Conservation (phyloP, 2,329 filamentous ascomycete genomes). For the Pseudocercospora eumusae region DNA sequence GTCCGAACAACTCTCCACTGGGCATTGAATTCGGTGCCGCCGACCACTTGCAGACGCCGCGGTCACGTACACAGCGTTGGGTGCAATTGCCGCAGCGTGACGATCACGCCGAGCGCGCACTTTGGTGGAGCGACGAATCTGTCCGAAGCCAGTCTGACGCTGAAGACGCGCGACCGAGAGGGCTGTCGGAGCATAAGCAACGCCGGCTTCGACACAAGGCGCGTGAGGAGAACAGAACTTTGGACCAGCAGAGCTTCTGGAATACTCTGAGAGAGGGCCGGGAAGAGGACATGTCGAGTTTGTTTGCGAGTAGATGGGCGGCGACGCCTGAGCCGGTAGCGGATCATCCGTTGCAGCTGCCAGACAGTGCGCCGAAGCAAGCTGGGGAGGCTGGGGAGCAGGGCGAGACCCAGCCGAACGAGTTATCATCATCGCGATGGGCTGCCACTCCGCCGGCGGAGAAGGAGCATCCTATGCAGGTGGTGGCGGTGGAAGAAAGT, state of each 20-base stretch:
- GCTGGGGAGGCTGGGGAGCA: background rate
- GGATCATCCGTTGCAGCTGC: conserved; percentile 12
- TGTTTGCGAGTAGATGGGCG: conserved; percentile 38
- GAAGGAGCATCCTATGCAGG: conserved; percentile 13
- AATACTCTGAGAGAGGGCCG: conserved; percentile 45
- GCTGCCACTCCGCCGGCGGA: conserved; percentile 28
- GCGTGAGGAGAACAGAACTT: conserved; percentile 49
- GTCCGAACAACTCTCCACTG: conserved; percentile 20
- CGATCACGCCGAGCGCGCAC: conserved; percentile 47
- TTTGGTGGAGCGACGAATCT: conserved; percentile 81
- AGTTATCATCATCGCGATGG: conserved; percentile 31
- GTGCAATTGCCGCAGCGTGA: conserved; percentile 35
- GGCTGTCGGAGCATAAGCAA: conserved; percentile 10
- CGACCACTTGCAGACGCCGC: conserved; percentile 33
- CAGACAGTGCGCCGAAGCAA: conserved; percentile 10
- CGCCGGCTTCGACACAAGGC: conserved; percentile 42
- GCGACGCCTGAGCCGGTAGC: conserved; percentile 29
- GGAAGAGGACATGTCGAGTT: conserved; percentile 39
- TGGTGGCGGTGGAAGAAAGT: conserved; percentile 14
- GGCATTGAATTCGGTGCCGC: conserved; percentile 21
- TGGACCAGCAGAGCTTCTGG: conserved; percentile 55
- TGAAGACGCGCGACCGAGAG: conserved; percentile 21
- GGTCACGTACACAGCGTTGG: conserved; percentile 38
- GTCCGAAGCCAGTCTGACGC: conserved; percentile 61
- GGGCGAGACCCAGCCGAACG: conserved; percentile 23